phyloP scores from a whole-genome alignment of 1,284 basidiomycete species.

The Grifola frondosa region DNA sequence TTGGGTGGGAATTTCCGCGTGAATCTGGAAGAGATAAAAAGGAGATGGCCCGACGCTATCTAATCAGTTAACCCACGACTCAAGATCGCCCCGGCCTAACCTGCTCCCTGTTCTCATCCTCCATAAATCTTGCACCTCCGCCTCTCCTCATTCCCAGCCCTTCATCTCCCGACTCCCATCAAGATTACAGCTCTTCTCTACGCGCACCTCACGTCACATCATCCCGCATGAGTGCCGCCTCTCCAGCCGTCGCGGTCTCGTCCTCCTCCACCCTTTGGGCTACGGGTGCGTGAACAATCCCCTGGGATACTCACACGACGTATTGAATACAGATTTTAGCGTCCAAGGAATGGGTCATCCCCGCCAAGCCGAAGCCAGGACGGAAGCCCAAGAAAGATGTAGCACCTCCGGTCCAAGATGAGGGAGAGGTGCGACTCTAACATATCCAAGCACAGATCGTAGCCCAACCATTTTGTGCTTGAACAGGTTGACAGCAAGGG shows the following conservation, averaged over 20 bases:
- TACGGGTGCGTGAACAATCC: slow-evolving; percentile 37
- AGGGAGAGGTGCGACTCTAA: slow-evolving; percentile 47
- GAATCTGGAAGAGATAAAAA: slow-evolving; percentile 22
- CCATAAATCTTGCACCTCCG: slow-evolving; percentile 15
- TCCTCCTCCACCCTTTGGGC: slow-evolving; percentile 54
- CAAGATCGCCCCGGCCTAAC: slow-evolving; percentile 18
- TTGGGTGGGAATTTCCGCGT: slow-evolving; percentile 9
- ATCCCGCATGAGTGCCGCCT: slow-evolving; percentile 28
- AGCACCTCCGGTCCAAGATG: slow-evolving; percentile 35
- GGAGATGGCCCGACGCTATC: slow-evolving; percentile 25
- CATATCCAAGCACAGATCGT: too few species aligned
- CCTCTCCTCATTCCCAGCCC: slow-evolving; percentile 19
- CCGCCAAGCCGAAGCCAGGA: slow-evolving; percentile 86
- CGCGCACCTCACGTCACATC: slow-evolving; percentile 7
- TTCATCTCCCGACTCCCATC: slow-evolving; percentile 17
- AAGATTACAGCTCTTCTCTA: slow-evolving; percentile 8
- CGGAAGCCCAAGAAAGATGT: slow-evolving; percentile 82
- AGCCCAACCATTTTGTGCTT: slow-evolving; percentile 13
- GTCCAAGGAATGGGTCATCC: slow-evolving; percentile 89
- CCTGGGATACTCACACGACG: slow-evolving; percentile 15
- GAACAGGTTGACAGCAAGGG: slow-evolving; percentile 53
- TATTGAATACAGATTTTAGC: slow-evolving; percentile 42
- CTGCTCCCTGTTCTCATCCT: slow-evolving; percentile 13
- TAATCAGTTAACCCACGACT: slow-evolving; percentile 31
- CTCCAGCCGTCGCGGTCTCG: slow-evolving; percentile 28